Evolutionary conservation across 2,329 filamentous ascomycete genomes (phyloP).

Genomic region (Aspergillus pseudoviridinutans): DNA sequence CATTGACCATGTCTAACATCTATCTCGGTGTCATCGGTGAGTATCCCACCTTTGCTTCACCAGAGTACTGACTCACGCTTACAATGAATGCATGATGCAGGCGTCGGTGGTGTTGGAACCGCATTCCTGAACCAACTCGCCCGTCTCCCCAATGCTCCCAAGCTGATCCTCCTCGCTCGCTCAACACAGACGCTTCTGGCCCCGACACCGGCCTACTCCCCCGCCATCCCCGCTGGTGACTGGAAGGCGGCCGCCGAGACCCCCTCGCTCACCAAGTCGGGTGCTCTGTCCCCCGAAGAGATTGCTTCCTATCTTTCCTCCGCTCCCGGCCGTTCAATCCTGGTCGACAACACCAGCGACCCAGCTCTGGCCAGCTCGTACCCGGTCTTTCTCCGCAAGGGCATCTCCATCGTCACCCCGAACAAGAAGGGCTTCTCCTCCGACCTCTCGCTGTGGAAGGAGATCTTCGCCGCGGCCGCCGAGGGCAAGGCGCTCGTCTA

Average conservation of each 20-base stretch:
- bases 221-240: slow-evolving; percentile 56
- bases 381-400: slow-evolving; percentile 72
- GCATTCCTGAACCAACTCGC: slow-evolving; percentile 82
- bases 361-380: slow-evolving; percentile 80
- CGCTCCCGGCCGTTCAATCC: slow-evolving; percentile 72
- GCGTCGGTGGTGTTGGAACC: slow-evolving; percentile 89
- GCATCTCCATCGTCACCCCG: slow-evolving; percentile 88
- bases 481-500: slow-evolving; percentile 69
- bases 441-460: slow-evolving; percentile 74
- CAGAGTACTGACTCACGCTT: neutral
- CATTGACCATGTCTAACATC: slow-evolving; percentile 32
- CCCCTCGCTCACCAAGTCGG: slow-evolving; percentile 52
- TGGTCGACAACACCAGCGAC: slow-evolving; percentile 95
- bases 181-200: slow-evolving; percentile 79
- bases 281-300: slow-evolving; percentile 59
- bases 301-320: slow-evolving; percentile 73
- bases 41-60: slow-evolving; percentile 9
- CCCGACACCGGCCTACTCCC: slow-evolving; percentile 61
- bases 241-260: slow-evolving; percentile 58
- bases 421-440: slow-evolving; percentile 98
- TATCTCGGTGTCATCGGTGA: slow-evolving; percentile 43
- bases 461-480: slow-evolving; percentile 73
- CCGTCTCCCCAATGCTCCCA: slow-evolving; percentile 64
- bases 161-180: slow-evolving; percentile 78
- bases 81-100: slow-evolving; percentile 42